A percentile compares a stretch with the other conserved stretches of the same genome.
phyloP scores from a whole-genome alignment of 257 asterid genomes.

The Solanum etuberosum region DNA sequence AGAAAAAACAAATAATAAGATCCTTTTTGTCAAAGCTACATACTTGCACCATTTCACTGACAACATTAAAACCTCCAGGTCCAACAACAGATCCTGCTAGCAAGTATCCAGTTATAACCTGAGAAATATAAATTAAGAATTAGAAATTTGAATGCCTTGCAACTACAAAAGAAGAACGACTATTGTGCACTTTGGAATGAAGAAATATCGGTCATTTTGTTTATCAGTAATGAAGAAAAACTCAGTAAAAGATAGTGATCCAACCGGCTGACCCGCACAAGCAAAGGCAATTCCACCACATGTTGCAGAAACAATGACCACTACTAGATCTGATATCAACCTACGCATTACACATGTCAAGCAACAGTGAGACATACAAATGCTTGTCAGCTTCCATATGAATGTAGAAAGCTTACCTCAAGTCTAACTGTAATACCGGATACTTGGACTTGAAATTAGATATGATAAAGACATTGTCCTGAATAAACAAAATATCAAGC shows the following conservation, averaged over 20 bases:
- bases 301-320: constrained; percentile 97
- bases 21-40: constrained; percentile 12
- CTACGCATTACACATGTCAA: constrained; percentile 31
- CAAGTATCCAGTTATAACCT: constrained; percentile 95
- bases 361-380: constrained; percentile 1
- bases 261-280: constrained; percentile 99
- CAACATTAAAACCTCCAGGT: constrained; percentile 92
- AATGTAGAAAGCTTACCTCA: constrained; percentile 48
- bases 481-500: constrained; percentile 10
- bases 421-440: constrained; percentile 88
- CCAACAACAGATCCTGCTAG: constrained; percentile 98
- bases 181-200: background rate
- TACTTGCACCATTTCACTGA: constrained; percentile 99
- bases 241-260: constrained; percentile 22
- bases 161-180: background rate
- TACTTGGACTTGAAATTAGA: constrained; percentile 94
- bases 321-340: constrained; percentile 95
- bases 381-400: background rate
- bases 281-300: constrained; percentile 99
- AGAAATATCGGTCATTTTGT: background rate
- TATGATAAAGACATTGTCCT: constrained; percentile 95
- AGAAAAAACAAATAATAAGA: background rate
- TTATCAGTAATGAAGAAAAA: background rate
- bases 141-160: constrained; percentile 1
- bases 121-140: constrained; percentile 15